Base-by-base conservation (phyloP, 768 basidiomycete species). In the Tricholoma sp. region DNA sequence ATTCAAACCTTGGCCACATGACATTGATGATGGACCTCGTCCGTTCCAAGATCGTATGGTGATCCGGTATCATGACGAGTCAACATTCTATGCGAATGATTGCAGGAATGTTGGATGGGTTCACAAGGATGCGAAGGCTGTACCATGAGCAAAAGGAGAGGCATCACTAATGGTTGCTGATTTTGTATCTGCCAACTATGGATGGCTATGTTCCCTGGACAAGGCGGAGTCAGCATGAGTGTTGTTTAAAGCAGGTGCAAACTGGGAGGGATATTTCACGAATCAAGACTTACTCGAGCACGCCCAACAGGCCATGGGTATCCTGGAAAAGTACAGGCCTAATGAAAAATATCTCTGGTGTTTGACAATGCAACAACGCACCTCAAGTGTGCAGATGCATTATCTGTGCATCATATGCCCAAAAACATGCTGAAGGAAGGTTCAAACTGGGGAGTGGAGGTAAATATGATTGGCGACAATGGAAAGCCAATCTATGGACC, bases 361-460 rank as follows among this genome's bases (percentile, higher is more conserved):
- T 34, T 34, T 34, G 32, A 34, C 32, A 34, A 34, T 34, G 32
- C 32, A 5, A 4, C 32, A 45, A 45, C 43, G 3, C 43, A 45
- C 43, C 22, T 45, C 9, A 45, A 45, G 18, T 10, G 9, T 45
- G 43, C 43, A 9, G 43, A 45, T 22, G 43, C 21, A 11, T 24
- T 45, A 10, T 45, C 43, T 45, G 43, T 21, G 3, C 21, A 21
- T 21, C 9, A 22, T 5, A 45, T 45, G 43, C 43, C 43, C 19
- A 45, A 45, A 45, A 45, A 45, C 12, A 45, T 22, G 6, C 43
- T 21, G 10, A 45, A 45, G 11, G 43, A 22, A 45, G 43, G 43
- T 6, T 19, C 43, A 22, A 45, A 45, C 12, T 45, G 43, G 43
- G 43, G 43, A 22, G 12, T 49, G 58, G 59, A 58, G 58, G 66